Conservation (phyloP, 495 filamentous ascomycete species). For the Penicillium manginii region DNA sequence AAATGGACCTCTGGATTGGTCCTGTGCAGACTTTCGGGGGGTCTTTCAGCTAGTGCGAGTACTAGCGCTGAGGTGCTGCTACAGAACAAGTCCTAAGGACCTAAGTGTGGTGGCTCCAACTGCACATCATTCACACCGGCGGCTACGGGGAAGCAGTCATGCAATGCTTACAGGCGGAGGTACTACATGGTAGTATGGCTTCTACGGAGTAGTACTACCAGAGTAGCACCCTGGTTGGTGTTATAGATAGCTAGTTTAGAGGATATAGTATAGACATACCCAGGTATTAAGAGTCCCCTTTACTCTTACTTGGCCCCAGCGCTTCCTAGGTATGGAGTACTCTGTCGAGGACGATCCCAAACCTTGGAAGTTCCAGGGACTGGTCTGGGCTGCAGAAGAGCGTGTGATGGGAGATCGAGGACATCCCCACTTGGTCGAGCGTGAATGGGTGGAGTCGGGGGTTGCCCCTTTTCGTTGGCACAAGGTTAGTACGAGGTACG, state of each 20-base stretch:
- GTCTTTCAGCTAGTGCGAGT: not conserved
- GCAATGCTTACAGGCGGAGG: too few species aligned
- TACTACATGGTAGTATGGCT: too few species aligned
- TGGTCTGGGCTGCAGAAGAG: constrained; percentile 22
- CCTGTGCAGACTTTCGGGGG: constrained; percentile 2
- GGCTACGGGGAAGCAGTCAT: not conserved
- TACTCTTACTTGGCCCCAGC: too few species aligned
- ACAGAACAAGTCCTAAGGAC: not conserved
- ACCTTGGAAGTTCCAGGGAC: constrained; percentile 20
- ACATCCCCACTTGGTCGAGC: constrained; percentile 1
- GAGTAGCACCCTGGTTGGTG: too few species aligned
- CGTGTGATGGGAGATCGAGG: constrained; percentile 5
- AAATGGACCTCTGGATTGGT: not conserved
- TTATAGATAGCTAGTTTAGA: too few species aligned
- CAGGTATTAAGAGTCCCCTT: too few species aligned
- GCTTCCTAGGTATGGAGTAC: too few species aligned
- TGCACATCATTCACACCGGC: constrained; percentile 4
- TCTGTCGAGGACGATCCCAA: not conserved
- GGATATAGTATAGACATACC: too few species aligned
- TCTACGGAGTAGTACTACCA: too few species aligned
- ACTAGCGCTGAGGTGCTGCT: constrained; percentile 1
- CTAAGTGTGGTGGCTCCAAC: not conserved
- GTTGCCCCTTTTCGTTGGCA: not conserved
- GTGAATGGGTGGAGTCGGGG: constrained; percentile 1
- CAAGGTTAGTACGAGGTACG: too few species aligned